phyloP scores from a whole-genome alignment of 257 asterid species.

The Asclepias syriaca region DNA sequence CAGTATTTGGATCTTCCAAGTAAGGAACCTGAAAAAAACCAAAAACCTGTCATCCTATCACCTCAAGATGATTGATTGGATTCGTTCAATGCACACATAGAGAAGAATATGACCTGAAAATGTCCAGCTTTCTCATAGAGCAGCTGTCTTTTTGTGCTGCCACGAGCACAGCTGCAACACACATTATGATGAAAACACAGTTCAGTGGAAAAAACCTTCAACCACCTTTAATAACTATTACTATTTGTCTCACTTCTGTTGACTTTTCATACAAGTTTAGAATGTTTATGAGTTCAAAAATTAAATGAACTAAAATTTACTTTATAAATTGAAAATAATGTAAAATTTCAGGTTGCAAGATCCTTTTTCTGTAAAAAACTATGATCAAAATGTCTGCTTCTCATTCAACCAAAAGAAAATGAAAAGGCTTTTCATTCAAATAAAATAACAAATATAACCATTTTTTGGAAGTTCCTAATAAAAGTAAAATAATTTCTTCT shows the following conservation, averaged over 20 bases:
- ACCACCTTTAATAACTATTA: neutral
- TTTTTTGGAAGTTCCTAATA: too few species aligned
- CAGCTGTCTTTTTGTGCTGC: conserved; percentile 76
- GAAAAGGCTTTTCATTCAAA: neutral
- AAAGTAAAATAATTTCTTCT: neutral
- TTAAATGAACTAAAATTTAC: neutral
- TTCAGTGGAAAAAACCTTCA: neutral
- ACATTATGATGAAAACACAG: conserved; percentile 3
- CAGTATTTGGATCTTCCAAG: conserved; percentile 91
- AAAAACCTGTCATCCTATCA: neutral
- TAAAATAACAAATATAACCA: neutral
- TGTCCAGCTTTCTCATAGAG: conserved; percentile 69
- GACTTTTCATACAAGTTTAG: neutral
- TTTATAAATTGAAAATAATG: neutral
- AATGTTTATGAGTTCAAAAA: neutral
- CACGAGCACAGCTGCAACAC: conserved; percentile 80
- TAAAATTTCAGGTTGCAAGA: neutral
- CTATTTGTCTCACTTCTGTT: neutral
- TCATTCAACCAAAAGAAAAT: neutral
- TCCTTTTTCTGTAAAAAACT: neutral
- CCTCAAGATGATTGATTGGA: neutral
- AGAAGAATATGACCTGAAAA: conserved; percentile 54
- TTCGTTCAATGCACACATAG: neutral
- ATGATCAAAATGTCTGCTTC: neutral
- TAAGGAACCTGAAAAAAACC: conserved; percentile 63